Evolutionary conservation across 495 filamentous ascomycete genomes (phyloP), one percentile per base, ranked within the genome.

Genomic region (Neurospora sp.): DNA sequence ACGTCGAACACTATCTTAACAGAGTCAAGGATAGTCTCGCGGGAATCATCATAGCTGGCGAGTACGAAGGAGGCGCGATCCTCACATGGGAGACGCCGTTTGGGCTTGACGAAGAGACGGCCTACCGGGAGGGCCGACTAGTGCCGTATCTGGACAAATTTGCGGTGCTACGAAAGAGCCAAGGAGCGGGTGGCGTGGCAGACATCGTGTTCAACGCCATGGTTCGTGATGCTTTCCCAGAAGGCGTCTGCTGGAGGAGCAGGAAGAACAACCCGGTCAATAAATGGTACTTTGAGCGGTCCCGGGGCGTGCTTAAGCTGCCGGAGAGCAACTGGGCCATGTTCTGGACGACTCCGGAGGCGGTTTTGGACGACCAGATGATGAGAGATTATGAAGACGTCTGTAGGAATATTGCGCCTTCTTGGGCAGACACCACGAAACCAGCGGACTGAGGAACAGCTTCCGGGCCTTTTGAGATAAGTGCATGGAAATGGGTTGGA

Each of bases 141-240:
- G 91, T 99, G 0, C 96, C 95, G 0, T 99, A 99, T 80, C 84
- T 99, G 31, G 96, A 99, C 80, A 99, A 99, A 82, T 99, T 99
- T 79, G 96, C 96, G 4, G 96, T 98, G 3, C 86, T 96, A 5
- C 94, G 92, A 77, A 89, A 90, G 73, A 92, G 90, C 69, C 96
- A 99, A 80, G 96, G 96, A 1, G 91, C 92, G 1, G 94, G 95
- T 0, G 94, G 94, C 16, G 94, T 98, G 5, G 95, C 96, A 1
- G 96, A 99, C 76, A 90, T 98, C 27, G 90, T 99, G 6, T 99
- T 98, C 82, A 97, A 94, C 74, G 91, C 93, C 20, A 97, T 99
- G 93, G 92, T 97, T 38, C 89, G 91, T 35, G 87, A 90, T 16
- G 94, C 93, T 75, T 97, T 97, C 77, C 94, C 94, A 1, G 79